Evolutionary conservation across 441 rosid genomes (phyloP).

Genomic region (Cnidoscolus chayamansa): DNA sequence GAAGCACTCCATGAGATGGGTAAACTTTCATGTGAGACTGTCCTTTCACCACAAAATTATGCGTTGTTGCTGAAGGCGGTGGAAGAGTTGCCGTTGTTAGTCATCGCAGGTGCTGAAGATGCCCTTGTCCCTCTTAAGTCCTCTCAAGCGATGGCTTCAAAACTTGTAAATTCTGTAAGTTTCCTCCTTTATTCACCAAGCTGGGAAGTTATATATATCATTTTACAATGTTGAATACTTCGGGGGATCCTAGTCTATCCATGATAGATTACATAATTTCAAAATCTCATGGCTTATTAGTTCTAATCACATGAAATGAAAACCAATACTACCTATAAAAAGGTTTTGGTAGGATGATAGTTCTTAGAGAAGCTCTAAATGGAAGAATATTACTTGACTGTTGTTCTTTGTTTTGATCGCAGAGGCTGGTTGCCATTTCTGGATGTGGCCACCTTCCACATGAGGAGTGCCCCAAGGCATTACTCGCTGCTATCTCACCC

Average conservation of each 20-base stretch:
- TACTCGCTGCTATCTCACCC: slow-evolving; percentile 81
- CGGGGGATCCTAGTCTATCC: not conserved
- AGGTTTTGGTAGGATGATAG: not conserved
- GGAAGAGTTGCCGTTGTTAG: slow-evolving; percentile 65
- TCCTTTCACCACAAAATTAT: slow-evolving; percentile 61
- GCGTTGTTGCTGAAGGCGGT: slow-evolving; percentile 58
- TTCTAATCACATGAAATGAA: not conserved
- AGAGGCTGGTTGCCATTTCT: slow-evolving; percentile 92
- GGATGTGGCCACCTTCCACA: slow-evolving; percentile 99
- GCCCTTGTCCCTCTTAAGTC: slow-evolving; percentile 78
- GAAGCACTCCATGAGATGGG: slow-evolving; percentile 95
- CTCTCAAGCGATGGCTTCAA: slow-evolving; percentile 81
- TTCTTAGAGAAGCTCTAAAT: not conserved
- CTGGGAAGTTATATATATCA: not conserved
- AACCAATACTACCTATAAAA: not conserved
- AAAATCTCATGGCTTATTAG: not conserved
- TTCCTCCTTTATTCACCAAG: not conserved
- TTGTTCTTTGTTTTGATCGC: slow-evolving; percentile 23
- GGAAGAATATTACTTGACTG: slow-evolving; percentile 1
- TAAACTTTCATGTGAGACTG: slow-evolving; percentile 73
- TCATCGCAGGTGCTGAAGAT: slow-evolving; percentile 91
- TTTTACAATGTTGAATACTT: not conserved
- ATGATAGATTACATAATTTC: not conserved
- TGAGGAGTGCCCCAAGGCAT: slow-evolving; percentile 93
- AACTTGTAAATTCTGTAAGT: slow-evolving; percentile 94